These are phyloP conservation scores for Chlorella sp. DNA, from an alignment of 139 green algal genomes.

Conservation along the genomic window DNA sequence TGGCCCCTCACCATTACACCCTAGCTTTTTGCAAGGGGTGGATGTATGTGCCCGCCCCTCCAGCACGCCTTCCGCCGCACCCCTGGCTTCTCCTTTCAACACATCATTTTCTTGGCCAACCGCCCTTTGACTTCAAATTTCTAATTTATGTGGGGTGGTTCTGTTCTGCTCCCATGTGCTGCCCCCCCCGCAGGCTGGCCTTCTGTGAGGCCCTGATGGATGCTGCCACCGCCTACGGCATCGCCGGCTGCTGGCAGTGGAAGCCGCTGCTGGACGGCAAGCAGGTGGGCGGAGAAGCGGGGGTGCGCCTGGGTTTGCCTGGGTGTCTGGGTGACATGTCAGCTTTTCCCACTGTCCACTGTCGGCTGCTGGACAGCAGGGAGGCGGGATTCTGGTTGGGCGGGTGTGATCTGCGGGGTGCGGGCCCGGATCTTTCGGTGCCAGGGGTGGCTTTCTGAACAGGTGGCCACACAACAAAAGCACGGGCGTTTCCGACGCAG, in stretches of 20 bases:
- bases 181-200: constrained; percentile 35
- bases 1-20: no score
- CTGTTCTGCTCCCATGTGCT: background rate
- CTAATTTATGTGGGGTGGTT: no score
- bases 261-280: constrained; percentile 79
- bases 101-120: no score
- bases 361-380: constrained; percentile 75
- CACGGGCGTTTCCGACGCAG: background rate
- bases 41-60: no score
- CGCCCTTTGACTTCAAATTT: no score
- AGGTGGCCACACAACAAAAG: background rate
- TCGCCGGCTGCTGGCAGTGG: constrained; percentile 73
- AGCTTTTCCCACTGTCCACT: no score
- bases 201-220: constrained; percentile 48
- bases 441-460: background rate
- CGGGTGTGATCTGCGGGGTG: no score
- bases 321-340: background rate
- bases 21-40: no score
- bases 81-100: no score
- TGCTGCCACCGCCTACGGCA: constrained; percentile 57
- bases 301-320: no score
- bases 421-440: background rate
- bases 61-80: no score
- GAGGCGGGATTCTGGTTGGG: constrained; percentile 39
- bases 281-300: constrained; percentile 41